These are phyloP conservation scores for Tylopilus plumbeoviolaceoides DNA, from an alignment of 768 basidiomycete species.

Conservation along the genomic window DNA sequence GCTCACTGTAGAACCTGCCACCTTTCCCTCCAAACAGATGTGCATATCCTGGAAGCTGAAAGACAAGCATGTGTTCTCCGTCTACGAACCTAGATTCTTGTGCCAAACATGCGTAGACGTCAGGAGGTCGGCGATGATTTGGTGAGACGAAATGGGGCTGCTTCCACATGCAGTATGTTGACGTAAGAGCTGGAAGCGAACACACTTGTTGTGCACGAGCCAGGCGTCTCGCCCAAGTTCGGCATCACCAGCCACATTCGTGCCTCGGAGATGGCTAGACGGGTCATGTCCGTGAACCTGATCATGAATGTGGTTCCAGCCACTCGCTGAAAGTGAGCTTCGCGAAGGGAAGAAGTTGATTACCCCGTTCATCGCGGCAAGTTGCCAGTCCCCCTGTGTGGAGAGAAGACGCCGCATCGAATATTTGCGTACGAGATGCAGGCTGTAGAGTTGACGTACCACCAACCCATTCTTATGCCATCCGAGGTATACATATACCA, in stretches of 20 bases:
- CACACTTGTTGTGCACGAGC: too few relatives aligned
- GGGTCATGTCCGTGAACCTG: slow-evolving; percentile 1
- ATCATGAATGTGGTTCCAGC: slow-evolving; percentile 12
- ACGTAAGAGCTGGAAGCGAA: slow-evolving; percentile 41
- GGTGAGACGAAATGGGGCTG: slow-evolving; percentile 19
- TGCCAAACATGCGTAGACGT: slow-evolving; percentile 48
- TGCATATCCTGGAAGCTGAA: too few relatives aligned
- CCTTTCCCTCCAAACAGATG: slow-evolving; percentile 8
- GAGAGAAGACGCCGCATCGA: slow-evolving; percentile 17
- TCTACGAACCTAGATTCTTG: slow-evolving; percentile 10
- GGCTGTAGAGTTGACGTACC: neutral
- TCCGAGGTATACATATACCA: too few relatives aligned
- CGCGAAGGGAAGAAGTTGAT: slow-evolving; percentile 51
- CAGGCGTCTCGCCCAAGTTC: neutral
- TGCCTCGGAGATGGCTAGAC: slow-evolving; percentile 15
- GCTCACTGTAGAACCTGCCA: neutral
- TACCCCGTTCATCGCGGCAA: slow-evolving; percentile 25
- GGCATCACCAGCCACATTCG: neutral
- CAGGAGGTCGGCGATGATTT: slow-evolving; percentile 43
- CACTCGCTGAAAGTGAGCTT: slow-evolving; percentile 34
- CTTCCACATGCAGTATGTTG: slow-evolving; percentile 50
- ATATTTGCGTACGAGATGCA: slow-evolving; percentile 1
- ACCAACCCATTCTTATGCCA: too few relatives aligned
- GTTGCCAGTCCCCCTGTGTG: slow-evolving; percentile 18
- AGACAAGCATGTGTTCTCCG: too few relatives aligned